A percentile compares a stretch with the other conserved stretches of the same genome.
Conservation (phyloP, 1,139 yeast species). For the Sugiyamaella pinicola region DNA sequence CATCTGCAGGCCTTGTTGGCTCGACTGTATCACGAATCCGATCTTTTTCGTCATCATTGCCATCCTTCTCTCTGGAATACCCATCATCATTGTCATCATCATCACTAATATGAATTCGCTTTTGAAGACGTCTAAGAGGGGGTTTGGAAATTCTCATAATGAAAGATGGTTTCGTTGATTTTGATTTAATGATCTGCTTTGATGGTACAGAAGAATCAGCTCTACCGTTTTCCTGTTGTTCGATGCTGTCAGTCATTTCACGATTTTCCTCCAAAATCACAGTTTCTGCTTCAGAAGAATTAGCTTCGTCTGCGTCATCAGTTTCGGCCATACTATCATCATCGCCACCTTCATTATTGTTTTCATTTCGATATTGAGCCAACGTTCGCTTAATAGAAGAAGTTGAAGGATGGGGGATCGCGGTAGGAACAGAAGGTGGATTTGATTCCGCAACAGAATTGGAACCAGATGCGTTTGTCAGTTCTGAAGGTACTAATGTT, state of each 20-base stretch:
- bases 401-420: background rate
- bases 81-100: constrained; percentile 14
- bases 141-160: background rate
- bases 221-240: background rate
- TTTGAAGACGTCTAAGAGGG: constrained; percentile 16
- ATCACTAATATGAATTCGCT: constrained; percentile 11
- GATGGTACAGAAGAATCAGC: background rate
- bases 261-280: constrained; percentile 36
- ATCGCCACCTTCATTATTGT: constrained; percentile 3
- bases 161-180: background rate
- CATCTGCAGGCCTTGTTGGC: background rate
- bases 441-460: background rate
- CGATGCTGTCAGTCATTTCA: constrained; percentile 1
- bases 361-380: constrained; percentile 2
- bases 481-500: background rate
- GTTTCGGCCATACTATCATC: constrained; percentile 21
- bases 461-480: background rate
- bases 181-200: background rate
- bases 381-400: constrained; percentile 2
- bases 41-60: constrained; percentile 4
- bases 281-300: constrained; percentile 45
- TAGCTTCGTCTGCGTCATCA: constrained; percentile 27
- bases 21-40: too few relatives aligned
- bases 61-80: constrained; percentile 3
- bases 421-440: background rate